Base-by-base conservation (phyloP, 2,329 filamentous ascomycete genomes). In the Davidsoniella virescens region DNA sequence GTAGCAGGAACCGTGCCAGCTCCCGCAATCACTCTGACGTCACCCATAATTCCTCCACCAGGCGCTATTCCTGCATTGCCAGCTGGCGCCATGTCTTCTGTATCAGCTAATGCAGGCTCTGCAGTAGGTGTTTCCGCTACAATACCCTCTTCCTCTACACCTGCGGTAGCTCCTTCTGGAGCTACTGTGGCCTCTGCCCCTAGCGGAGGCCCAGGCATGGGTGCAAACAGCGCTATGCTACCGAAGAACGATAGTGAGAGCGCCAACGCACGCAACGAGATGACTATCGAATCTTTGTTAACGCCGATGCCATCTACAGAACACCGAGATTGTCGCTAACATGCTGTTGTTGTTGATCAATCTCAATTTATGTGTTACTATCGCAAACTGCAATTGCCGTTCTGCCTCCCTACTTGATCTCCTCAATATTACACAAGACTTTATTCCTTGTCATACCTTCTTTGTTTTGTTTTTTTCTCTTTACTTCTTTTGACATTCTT, bases 211-310 rank as follows among this genome's bases (percentile, higher is more conserved):
- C 44, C 9, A 25, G 8, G 26, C 10, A 14, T 17, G 12, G n/a
- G 44, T 12, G 10, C 26, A 38, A 17, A 17, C 16, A 36, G 20
- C 29, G 33, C 44, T 26, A 47, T 14, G 17, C n/a, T 20, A 2
- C 44, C 14, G 10, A 38, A 17, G 17, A 29, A 16, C 26, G 44
- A 39, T n/a, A 29, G 18, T n/a, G 33, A 37, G 18, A 8, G 7
- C 5, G 16, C 40, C 5, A 43, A 43, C 29, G 17, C 42, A 5
- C 43, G 49, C 10, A 46, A 51, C n/a, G 43, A 47, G 16, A 52
- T 52, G 50, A 40, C 50, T 12, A 52, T 52, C 18, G 26, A 47
- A 18, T 37, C 50, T 6, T 38, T 52, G 3, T 12, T 52, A 18
- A 45, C 33, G 3, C 37, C 49, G 18, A 42, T 43, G 17, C 26